These are phyloP conservation scores for Daldinia caldariorum DNA, from an alignment of 495 filamentous ascomycete species.

Conservation along the genomic window DNA sequence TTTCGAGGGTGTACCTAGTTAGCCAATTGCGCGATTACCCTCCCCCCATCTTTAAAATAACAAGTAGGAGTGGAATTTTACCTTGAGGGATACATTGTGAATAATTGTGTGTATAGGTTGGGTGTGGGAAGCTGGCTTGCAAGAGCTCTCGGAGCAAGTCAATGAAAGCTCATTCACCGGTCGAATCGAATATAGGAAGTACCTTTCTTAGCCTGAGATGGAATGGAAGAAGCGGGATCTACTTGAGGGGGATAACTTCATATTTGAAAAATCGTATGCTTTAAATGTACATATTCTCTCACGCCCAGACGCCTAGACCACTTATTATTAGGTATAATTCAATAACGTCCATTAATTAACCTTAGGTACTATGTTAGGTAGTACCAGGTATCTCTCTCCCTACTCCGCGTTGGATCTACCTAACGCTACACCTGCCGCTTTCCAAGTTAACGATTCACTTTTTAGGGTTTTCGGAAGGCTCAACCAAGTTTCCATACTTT, in stretches of 20 bases:
- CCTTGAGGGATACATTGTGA: slow-evolving; percentile 59
- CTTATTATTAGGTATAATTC: neutral
- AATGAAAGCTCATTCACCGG: slow-evolving; percentile 8
- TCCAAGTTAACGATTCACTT: slow-evolving; percentile 16
- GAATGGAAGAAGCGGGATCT: neutral
- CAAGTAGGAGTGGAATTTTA: slow-evolving; percentile 14
- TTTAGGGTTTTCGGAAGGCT: slow-evolving; percentile 10
- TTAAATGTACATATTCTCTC: neutral
- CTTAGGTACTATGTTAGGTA: too few relatives aligned
- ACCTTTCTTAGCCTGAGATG: neutral
- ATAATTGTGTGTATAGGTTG: slow-evolving; percentile 2
- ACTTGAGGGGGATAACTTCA: neutral
- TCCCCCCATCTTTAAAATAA: neutral
- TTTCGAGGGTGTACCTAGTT: neutral
- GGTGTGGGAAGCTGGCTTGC: neutral
- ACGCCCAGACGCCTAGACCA: neutral
- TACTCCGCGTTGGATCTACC: slow-evolving; percentile 24
- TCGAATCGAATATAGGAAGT: neutral
- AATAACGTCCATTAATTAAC: neutral
- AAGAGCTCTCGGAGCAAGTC: slow-evolving; percentile 6
- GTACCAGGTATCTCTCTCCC: neutral
- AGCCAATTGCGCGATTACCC: slow-evolving; percentile 7
- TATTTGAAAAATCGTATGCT: neutral
- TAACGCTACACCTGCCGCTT: slow-evolving; percentile 24
- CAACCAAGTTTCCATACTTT: neutral